phyloP scores from a whole-genome alignment of 495 filamentous ascomycete species.

The Mytilinidion resinicola region DNA sequence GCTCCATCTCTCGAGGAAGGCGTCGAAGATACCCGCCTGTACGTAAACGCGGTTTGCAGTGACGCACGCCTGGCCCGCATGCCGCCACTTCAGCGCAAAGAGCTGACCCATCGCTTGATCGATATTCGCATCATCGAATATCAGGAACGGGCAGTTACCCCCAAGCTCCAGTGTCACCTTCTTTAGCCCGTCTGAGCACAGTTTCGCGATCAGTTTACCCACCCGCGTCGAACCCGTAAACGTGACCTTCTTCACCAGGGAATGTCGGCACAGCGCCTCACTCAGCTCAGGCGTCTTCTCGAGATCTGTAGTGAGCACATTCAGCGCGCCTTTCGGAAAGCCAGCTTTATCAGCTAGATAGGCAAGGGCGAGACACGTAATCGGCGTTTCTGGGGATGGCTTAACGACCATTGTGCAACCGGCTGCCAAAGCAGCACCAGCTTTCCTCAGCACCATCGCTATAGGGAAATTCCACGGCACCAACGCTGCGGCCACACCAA shows the following conservation, averaged over 20 bases:
- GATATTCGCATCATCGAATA: constrained; percentile 41
- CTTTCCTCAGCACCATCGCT: constrained; percentile 62
- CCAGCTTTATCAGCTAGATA: constrained; percentile 40
- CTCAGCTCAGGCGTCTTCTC: constrained; percentile 37
- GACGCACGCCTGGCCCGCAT: constrained; percentile 41
- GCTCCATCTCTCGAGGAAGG: constrained; percentile 44
- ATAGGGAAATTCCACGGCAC: constrained; percentile 57
- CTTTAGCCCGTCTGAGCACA: constrained; percentile 38
- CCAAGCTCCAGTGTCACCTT: constrained; percentile 40
- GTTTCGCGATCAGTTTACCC: constrained; percentile 38
- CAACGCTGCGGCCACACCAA: constrained; percentile 58
- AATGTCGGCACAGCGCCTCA: constrained; percentile 37
- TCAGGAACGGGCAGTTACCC: constrained; percentile 40
- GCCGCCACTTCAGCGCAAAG: constrained; percentile 38
- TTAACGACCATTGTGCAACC: constrained; percentile 50
- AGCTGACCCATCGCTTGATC: constrained; percentile 32
- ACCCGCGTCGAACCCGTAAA: constrained; percentile 39
- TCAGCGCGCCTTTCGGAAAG: constrained; percentile 36
- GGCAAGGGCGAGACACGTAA: constrained; percentile 35
- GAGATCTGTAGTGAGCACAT: constrained; percentile 37
- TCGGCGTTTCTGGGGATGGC: constrained; percentile 39
- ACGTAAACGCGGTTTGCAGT: constrained; percentile 40
- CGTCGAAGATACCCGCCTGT: constrained; percentile 37
- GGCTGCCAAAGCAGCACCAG: constrained; percentile 61
- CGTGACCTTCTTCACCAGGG: constrained; percentile 38